Percentiles rank a stretch among this genome's conserved stretches.
phyloP scores from a whole-genome alignment of 345 rosid species.

The Passiflora organensis region DNA sequence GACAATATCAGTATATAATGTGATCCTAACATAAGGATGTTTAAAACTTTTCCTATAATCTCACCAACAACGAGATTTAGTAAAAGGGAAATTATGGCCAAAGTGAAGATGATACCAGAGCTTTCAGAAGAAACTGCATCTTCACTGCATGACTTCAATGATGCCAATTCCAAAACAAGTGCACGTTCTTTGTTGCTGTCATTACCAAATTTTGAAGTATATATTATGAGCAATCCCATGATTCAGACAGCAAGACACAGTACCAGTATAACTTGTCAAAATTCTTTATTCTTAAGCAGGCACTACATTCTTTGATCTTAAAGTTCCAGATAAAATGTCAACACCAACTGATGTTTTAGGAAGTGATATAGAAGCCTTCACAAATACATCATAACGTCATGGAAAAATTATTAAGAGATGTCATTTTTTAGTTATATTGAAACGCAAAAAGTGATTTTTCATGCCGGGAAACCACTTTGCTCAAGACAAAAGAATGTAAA shows the following conservation, averaged over 20 bases:
- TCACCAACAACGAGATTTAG: not conserved
- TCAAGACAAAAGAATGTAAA: too few relatives aligned
- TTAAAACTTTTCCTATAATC: not conserved
- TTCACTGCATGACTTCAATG: constrained; percentile 40
- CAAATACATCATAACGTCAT: not conserved
- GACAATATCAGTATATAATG: not conserved
- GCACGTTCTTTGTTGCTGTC: constrained; percentile 56
- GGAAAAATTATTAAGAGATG: not conserved
- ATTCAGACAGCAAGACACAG: not conserved
- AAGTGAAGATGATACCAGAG: constrained; percentile 28
- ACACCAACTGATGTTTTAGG: not conserved
- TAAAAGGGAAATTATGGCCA: not conserved
- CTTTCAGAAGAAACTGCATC: constrained; percentile 17
- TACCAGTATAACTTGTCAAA: not conserved
- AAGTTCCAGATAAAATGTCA: not conserved
- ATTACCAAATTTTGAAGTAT: constrained; percentile 17
- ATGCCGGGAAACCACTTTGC: too few relatives aligned
- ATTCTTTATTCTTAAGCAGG: not conserved
- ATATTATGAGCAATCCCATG: not conserved
- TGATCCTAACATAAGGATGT: not conserved
- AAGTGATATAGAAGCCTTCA: not conserved
- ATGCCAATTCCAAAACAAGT: constrained; percentile 64
- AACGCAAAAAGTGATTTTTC: not conserved
- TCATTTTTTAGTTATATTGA: not conserved
- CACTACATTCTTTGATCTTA: not conserved